phyloP scores from a whole-genome alignment of 1,284 basidiomycete species.

The Sporisorium reilianum region DNA sequence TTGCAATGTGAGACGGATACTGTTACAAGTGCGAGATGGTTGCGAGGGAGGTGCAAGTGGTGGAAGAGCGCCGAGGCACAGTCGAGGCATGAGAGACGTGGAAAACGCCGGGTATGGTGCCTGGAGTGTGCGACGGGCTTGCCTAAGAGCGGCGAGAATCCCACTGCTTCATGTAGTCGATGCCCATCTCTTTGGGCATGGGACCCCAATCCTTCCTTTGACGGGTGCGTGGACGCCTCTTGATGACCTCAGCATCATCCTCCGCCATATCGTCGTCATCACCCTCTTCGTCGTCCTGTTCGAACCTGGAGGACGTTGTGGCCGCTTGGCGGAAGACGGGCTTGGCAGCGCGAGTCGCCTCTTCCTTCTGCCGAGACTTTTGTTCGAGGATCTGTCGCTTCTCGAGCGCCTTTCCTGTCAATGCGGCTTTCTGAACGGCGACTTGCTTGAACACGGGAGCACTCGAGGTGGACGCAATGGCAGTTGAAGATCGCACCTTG shows the following conservation, averaged over 20 bases:
- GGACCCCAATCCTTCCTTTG: conserved; percentile 47
- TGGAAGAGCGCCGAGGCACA: background rate
- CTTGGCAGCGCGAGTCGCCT: conserved; percentile 40
- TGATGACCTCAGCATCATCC: conserved; percentile 31
- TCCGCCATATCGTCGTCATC: conserved; percentile 25
- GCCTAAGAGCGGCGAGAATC: conserved; percentile 32
- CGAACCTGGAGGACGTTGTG: conserved; percentile 1
- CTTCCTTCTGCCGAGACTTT: conserved; percentile 40
- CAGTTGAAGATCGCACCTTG: conserved; percentile 35
- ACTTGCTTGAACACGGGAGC: conserved; percentile 29
- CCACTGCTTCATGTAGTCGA: conserved; percentile 54
- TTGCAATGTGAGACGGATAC: conserved; percentile 7
- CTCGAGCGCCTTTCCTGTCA: conserved; percentile 37
- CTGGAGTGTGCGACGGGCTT: background rate
- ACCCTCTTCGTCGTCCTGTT: conserved; percentile 14
- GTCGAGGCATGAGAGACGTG: background rate
- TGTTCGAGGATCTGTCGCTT: conserved; percentile 34
- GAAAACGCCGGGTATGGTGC: conserved; percentile 7
- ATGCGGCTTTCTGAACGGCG: conserved; percentile 28
- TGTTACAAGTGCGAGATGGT: conserved; percentile 1
- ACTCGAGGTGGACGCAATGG: conserved; percentile 2
- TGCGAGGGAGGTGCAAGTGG: background rate
- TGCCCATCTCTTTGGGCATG: conserved; percentile 50
- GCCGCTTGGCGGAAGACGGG: conserved; percentile 42
- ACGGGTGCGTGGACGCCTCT: conserved; percentile 43